Conservation (phyloP, 805 yeast species). For the Myxozyma neglecta region DNA sequence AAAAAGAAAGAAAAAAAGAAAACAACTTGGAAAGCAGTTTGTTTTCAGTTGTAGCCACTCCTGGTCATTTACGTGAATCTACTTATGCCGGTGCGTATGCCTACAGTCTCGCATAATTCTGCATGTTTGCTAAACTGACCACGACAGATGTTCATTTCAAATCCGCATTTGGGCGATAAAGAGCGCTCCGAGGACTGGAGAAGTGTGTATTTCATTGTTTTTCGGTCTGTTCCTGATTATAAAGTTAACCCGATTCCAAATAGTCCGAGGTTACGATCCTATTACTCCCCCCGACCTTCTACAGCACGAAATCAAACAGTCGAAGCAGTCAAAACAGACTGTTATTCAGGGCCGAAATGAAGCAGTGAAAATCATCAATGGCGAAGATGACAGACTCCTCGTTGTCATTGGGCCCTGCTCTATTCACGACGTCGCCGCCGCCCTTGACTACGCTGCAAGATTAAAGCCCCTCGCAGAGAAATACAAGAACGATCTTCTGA, state of each 20-base stretch:
- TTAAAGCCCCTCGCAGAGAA: conserved; percentile 60
- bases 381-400: conserved; percentile 81
- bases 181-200: conserved; percentile 70
- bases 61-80: neutral
- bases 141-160: conserved; percentile 70
- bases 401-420: conserved; percentile 97
- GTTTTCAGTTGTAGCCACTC: too few relatives aligned
- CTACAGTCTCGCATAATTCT: neutral
- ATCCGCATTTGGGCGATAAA: conserved; percentile 83
- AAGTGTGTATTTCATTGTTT: conserved; percentile 39
- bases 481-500: conserved; percentile 70
- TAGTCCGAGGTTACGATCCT: conserved; percentile 84
- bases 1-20: too few relatives aligned
- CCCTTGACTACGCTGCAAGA: conserved; percentile 78
- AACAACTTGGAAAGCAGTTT: too few relatives aligned
- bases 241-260: neutral
- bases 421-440: conserved; percentile 90
- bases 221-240: neutral
- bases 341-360: conserved; percentile 76
- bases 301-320: conserved; percentile 79
- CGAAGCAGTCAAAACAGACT: conserved; percentile 56
- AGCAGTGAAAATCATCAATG: conserved; percentile 69
- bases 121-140: neutral
- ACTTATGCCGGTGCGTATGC: conserved; percentile 6
- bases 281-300: conserved; percentile 91